phyloP scores from a whole-genome alignment of 805 yeast genomes.

The Saccharomycopsis synnaedendra region DNA sequence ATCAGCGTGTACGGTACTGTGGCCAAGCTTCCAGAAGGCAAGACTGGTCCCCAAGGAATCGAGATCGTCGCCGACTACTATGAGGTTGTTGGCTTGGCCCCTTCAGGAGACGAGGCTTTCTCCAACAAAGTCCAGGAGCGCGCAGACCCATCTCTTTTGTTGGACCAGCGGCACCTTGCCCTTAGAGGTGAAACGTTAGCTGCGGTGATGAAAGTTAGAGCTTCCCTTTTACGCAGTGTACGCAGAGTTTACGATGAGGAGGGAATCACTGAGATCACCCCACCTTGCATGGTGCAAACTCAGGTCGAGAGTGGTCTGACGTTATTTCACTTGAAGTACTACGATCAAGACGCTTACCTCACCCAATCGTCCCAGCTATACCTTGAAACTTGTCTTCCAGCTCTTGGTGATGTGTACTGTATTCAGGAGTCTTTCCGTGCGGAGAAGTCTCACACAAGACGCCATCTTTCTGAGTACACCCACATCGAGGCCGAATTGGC shows the following conservation, averaged over 20 bases:
- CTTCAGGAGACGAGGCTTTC: constrained; percentile 91
- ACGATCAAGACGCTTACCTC: constrained; percentile 92
- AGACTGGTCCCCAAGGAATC: constrained; percentile 94
- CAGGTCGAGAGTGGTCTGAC: constrained; percentile 99
- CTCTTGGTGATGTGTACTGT: constrained; percentile 95
- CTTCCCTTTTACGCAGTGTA: constrained; percentile 58
- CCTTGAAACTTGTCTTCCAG: constrained; percentile 91
- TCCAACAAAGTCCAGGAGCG: constrained; percentile 89
- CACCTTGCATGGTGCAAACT: constrained; percentile 99
- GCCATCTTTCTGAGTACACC: constrained; percentile 94
- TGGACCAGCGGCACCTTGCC: constrained; percentile 94
- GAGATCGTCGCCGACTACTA: constrained; percentile 89
- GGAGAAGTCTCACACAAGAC: constrained; percentile 96
- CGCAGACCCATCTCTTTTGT: constrained; percentile 83
- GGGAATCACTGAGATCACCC: constrained; percentile 81
- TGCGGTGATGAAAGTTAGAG: constrained; percentile 91
- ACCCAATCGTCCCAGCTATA: constrained; percentile 97
- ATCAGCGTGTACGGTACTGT: constrained; percentile 72
- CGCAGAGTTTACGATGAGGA: constrained; percentile 72
- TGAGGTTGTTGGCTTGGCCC: constrained; percentile 85
- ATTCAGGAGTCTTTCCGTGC: constrained; percentile 99
- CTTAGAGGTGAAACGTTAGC: constrained; percentile 92
- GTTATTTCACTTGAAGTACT: constrained; percentile 82
- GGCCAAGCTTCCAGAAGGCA: constrained; percentile 85
- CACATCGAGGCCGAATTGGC: constrained; percentile 94